phyloP scores from a whole-genome alignment of 305 asterid genomes.

The Rubia tinctorum region DNA sequence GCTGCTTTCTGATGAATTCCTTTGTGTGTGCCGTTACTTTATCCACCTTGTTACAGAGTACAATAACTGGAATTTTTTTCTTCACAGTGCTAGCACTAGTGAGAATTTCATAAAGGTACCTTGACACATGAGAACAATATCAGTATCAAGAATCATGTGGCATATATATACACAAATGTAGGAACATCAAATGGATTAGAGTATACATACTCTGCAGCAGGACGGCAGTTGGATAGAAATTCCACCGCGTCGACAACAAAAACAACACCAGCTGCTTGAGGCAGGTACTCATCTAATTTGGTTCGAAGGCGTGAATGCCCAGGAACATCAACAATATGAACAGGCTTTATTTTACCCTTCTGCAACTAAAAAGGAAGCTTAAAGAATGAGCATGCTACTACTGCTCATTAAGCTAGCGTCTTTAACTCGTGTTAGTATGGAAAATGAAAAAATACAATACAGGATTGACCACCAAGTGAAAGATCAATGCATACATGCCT shows the following conservation, averaged over 20 bases:
- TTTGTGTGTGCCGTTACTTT: conserved; percentile 86
- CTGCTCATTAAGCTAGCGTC: neutral
- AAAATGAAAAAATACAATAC: neutral
- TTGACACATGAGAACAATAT: conserved; percentile 21
- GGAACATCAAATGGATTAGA: neutral
- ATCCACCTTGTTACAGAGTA: conserved; percentile 95
- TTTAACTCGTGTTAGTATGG: neutral
- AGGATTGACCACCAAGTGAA: neutral
- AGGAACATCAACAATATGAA: conserved; percentile 78
- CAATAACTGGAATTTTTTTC: conserved; percentile 60
- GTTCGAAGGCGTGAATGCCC: conserved; percentile 81
- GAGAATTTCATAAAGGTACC: conserved; percentile 85
- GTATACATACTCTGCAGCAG: conserved; percentile 70
- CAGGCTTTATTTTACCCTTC: conserved; percentile 64
- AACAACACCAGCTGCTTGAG: conserved; percentile 66
- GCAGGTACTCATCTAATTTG: conserved; percentile 66
- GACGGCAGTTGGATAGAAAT: conserved; percentile 66
- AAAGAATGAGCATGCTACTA: conserved; percentile 3
- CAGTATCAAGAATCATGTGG: neutral
- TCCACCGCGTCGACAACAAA: conserved; percentile 92
- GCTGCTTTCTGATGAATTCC: conserved; percentile 79
- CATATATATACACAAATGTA: neutral
- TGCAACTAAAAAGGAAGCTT: conserved; percentile 24
- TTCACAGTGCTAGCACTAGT: conserved; percentile 73
- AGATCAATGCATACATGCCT: neutral